phyloP scores from a whole-genome alignment of 1,139 yeast genomes.

The Yamadazyma trypodendri region DNA sequence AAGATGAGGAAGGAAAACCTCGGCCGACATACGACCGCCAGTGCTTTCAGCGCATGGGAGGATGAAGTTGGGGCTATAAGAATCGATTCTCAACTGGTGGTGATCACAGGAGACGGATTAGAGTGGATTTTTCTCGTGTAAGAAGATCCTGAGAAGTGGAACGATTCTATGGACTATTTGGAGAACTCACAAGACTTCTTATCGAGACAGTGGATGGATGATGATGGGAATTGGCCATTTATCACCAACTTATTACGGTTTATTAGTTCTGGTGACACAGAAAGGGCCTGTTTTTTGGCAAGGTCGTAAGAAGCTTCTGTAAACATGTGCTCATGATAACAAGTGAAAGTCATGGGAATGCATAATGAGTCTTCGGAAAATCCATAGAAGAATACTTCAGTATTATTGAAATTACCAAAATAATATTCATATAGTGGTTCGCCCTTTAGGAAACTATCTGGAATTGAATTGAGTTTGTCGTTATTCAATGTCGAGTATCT shows the following conservation, averaged over 20 bases:
- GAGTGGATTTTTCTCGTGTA: constrained; percentile 8
- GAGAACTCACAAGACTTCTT: constrained; percentile 11
- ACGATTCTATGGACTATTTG: constrained; percentile 7
- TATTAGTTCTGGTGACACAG: not conserved
- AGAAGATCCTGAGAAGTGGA: constrained; percentile 6
- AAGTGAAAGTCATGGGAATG: constrained; percentile 11
- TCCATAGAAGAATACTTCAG: constrained; percentile 11
- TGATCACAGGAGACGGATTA: not conserved
- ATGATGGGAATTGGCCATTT: constrained; percentile 10
- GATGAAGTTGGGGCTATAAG: not conserved
- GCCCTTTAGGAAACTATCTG: constrained; percentile 12
- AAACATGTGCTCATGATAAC: constrained; percentile 9
- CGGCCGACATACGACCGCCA: not conserved
- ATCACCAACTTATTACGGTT: constrained; percentile 5
- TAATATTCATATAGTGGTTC: constrained; percentile 13
- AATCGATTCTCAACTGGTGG: not conserved
- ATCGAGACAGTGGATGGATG: constrained; percentile 10
- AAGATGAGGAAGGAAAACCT: not conserved
- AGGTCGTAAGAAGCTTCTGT: constrained; percentile 5
- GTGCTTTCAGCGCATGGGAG: not conserved
- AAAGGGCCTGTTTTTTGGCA: constrained; percentile 8
- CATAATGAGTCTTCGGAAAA: constrained; percentile 11
- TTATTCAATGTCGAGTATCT: constrained; percentile 13
- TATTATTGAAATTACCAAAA: constrained; percentile 15
- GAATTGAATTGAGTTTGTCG: constrained; percentile 14